Evolutionary conservation across 2,329 filamentous ascomycete species (phyloP), one percentile per base, ranked within the genome.

Genomic region (Talaromyces sp.): DNA sequence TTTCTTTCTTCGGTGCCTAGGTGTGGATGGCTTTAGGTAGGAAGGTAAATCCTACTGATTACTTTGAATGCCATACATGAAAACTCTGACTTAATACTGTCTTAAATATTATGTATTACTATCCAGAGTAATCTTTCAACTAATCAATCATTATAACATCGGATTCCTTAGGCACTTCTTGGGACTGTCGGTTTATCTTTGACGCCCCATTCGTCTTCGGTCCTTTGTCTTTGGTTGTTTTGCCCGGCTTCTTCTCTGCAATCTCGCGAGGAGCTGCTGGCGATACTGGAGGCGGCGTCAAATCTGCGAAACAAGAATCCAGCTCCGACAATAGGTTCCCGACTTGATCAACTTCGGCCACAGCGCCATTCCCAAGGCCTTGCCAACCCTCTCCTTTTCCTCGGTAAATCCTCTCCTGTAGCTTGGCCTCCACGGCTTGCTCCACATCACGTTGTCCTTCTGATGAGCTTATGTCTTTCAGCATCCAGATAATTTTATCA

Each of bases 71-170:
- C 15, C 25, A 17, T n/a, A 58, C 19, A 39, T 43, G 33, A 13
- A 43, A 9, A 45, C 22, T 10, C 15, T 15, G 9, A 33, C 1
- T 45, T 33, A 31, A 39, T 45, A 19, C 3, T 59, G 13, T 59
- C 22, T n/a, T 19, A 45, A 59, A 43, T 61, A 61, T 59, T 62
- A 66, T 62, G 19, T 37, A 66, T 66, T 57, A 57, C 59, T 66
- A 66, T 62, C 59, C 43, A 61, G 52, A 54, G 59, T 52, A 62
- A 33, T 35, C 17, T 63, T 35, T 47, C 39, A 31, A 33, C 64
- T 70, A 78, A 65, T 78, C 76, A 68, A 78, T 78, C 67, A 73
- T 78, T 57, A 78, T 78, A 58, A 78, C 67, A 68, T 78, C 74
- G 31, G 71, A 58, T 25, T 56, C 59, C 54, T 47, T 66, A 52